Evolutionary conservation across 2,329 filamentous ascomycete species (phyloP), one percentile per base, ranked within the genome.

Genomic region (Epicoccum sorghinum): DNA sequence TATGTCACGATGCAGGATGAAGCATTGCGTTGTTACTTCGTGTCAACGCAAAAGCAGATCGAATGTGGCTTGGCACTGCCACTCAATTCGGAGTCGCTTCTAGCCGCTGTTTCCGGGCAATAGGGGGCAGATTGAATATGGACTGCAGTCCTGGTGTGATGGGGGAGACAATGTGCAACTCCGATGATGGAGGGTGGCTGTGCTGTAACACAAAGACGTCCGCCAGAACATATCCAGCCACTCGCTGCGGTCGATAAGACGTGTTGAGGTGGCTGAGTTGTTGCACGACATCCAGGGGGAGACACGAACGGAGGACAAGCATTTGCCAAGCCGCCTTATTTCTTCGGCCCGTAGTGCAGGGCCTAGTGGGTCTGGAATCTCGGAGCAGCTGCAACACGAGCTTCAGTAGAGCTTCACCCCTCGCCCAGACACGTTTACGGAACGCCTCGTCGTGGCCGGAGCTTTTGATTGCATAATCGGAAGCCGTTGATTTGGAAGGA

Each of bases 371-470:
- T 44, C 52, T 54, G 52, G 52, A 49, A 48, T 49, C 45, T 35
- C 29, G 9, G 27, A 41, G 22, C 39, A 41, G 41, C 46, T 55
- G 52, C 46, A 46, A 50, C 52, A 55, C 41, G 52, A 55, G 46
- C 51, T 45, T 48, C 44, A 45, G 23, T 32, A 23, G 40, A 40
- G 35, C 30, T 40, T 37, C 45, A 50, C 38, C 30, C 46, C 41
- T 46, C 46, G 7, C 32, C 46, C 29, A 55, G 49, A 46, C 52
- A 42, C 52, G 37, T n/a, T 27, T 46, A 41, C 38, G 46, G 36
- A 55, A 41, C 52, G 52, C 41, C 46, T 49, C 52, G 41, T 36
- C 40, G 46, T 55, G 52, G 52, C 52, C 50, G 36, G 52, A 55
- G 37, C 41, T 38, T 10, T 9, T 1, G 3, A 30, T 55, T 18